Evolutionary conservation across 371 early-diverging fungal species (phyloP).

Genomic region (Umbelopsis sp.): DNA sequence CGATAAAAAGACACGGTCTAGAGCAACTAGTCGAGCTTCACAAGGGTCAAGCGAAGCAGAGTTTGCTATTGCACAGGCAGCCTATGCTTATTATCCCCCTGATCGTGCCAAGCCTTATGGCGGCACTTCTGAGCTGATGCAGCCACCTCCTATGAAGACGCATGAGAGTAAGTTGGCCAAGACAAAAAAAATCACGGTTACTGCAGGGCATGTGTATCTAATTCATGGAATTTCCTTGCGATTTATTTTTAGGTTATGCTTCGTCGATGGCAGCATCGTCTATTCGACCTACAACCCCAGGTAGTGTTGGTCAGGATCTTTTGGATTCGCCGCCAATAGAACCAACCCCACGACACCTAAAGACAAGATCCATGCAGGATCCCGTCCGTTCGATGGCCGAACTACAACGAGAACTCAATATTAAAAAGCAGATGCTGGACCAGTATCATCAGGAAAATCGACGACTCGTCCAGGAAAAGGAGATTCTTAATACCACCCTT

Average conservation of each 20-base stretch:
- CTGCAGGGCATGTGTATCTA: not conserved
- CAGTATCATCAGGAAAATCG: constrained; percentile 13
- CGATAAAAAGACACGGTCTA: not conserved
- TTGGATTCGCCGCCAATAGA: not conserved
- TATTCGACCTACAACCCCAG: not conserved
- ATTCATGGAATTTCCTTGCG: not conserved
- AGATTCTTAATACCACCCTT: not conserved
- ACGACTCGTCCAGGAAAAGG: not conserved
- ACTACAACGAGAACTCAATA: not conserved
- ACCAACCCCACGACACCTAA: not conserved
- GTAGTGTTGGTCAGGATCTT: not conserved
- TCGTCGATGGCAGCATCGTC: not conserved
- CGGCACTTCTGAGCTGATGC: not conserved
- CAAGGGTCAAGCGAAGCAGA: constrained; percentile 1
- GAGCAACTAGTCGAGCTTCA: constrained; percentile 12
- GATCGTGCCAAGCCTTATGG: constrained; percentile 14
- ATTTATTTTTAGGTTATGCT: not conserved
- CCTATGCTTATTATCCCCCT: not conserved
- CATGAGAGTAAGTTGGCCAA: not conserved
- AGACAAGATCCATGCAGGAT: constrained; percentile 8
- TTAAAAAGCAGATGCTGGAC: constrained; percentile 11
- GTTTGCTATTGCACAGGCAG: not conserved
- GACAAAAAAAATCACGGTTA: not conserved
- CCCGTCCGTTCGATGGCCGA: not conserved
- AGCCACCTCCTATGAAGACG: not conserved